Evolutionary conservation across 129 eudicot genomes (phyloP).

Genomic region (Centrapalus pauciflorus): DNA sequence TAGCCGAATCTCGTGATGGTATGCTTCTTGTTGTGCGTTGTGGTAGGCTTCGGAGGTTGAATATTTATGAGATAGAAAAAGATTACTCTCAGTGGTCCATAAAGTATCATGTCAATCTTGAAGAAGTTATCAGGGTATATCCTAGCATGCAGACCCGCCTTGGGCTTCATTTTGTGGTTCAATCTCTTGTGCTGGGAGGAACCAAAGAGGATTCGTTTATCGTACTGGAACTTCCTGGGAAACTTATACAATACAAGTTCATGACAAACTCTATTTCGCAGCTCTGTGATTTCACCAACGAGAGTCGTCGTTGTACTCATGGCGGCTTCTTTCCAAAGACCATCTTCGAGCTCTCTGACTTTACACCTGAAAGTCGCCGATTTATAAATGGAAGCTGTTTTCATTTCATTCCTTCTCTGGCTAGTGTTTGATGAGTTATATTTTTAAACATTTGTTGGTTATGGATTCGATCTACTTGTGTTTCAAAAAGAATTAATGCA

Average conservation of each 20-base stretch:
- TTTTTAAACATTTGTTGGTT: too few relatives aligned
- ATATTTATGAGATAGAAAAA: constrained; percentile 27
- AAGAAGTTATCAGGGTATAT: constrained; percentile 30
- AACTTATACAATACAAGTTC: constrained; percentile 34
- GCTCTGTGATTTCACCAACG: constrained; percentile 21
- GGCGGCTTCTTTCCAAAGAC: constrained; percentile 39
- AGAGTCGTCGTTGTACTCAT: constrained; percentile 14
- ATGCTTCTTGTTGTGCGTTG: constrained; percentile 34
- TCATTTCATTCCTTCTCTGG: constrained; percentile 28
- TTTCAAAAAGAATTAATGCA: too few relatives aligned
- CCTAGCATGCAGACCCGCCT: constrained; percentile 26
- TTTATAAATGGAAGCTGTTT: constrained; percentile 31
- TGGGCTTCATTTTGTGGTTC: constrained; percentile 36
- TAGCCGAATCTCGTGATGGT: constrained; percentile 29
- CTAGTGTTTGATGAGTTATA: constrained; percentile 23
- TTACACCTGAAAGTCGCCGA: constrained; percentile 32
- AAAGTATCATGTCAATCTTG: constrained; percentile 34
- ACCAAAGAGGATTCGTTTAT: constrained; percentile 32
- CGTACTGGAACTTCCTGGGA: constrained; percentile 39
- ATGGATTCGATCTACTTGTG: too few relatives aligned
- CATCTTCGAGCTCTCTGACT: constrained; percentile 29
- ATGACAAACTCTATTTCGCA: constrained; percentile 15
- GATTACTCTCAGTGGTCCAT: constrained; percentile 28
- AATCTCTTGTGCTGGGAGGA: constrained; percentile 24
- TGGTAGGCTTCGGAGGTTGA: constrained; percentile 18